Base-by-base conservation (phyloP, 495 filamentous ascomycete genomes). In the Aspergillus cavernicola region DNA sequence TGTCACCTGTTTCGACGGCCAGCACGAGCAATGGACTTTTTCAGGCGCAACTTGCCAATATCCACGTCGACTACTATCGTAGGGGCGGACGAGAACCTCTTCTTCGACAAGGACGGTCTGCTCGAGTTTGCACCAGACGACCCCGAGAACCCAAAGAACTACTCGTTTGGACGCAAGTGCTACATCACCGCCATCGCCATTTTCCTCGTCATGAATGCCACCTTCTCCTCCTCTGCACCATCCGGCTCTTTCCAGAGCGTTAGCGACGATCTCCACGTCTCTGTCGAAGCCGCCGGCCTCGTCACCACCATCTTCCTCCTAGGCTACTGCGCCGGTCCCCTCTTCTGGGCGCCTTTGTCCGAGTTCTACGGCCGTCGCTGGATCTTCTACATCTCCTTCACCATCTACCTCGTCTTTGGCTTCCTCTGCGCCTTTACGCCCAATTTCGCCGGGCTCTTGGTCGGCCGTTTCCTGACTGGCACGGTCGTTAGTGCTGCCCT, bases 391-490 rank as follows among this genome's bases (percentile, higher is more conserved):
- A 55, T 73, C 51, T 80, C 79, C 15, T 81, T 80, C 55, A 60
- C 69, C 22, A 70, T 67, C 12, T 68, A 86, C 38, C 75, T 82
- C 8, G 75, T 75, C 1, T 87, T 88, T 70, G 84, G 77, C 52
- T 79, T 79, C 41, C 84, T 73, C 15, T 75, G 77, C 28, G 78
- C 78, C 3, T 73, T 76, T 6, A 61, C 81, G 1, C 68, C 76
- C 40, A 85, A 84, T 55, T 80, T 85, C 29, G 52, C 75, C 46
- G 74, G 80, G 0, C 68, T 89, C 1, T 55, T 87, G 28, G 73
- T 87, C 53, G 71, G 87, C 13, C 82, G 86, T 23, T 86, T 88
- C 70, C 77, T 88, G 41, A 80, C 80, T 11, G 82, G 86, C 15
- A 72, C 81, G 7, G 84, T 86, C 63, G 85, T 85, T 12, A 77